Conservation (phyloP, 140 eudicot species). For the Bidens hawaiensis region DNA sequence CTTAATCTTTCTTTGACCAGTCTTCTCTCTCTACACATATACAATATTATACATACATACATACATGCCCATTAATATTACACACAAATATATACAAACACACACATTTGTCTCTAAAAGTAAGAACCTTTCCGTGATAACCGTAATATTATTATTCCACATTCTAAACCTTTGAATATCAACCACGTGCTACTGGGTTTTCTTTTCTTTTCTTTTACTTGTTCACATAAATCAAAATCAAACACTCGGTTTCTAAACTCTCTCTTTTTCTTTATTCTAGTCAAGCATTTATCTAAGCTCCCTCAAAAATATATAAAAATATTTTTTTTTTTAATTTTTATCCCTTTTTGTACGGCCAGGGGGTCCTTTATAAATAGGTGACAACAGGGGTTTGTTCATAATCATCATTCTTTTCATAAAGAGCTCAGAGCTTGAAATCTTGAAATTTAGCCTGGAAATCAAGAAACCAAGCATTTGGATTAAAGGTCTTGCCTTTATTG, state of each 20-base stretch:
- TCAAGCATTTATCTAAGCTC: conserved; percentile 15
- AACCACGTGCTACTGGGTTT: conserved; percentile 20
- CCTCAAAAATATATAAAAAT: too few relatives aligned
- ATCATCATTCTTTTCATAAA: conserved; percentile 6
- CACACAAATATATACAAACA: not conserved
- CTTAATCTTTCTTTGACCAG: conserved; percentile 20
- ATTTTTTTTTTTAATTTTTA: not conserved
- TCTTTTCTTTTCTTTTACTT: conserved; percentile 5
- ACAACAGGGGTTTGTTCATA: conserved; percentile 15
- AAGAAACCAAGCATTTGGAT: conserved; percentile 12
- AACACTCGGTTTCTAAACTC: conserved; percentile 9
- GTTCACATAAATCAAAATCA: conserved; percentile 23
- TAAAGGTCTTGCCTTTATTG: conserved; percentile 18
- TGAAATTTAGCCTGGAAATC: conserved; percentile 13
- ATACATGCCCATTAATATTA: not conserved
- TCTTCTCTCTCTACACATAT: conserved; percentile 1
- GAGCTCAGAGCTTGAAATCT: not conserved
- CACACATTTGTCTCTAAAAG: not conserved
- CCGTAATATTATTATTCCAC: conserved; percentile 32
- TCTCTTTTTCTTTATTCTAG: conserved; percentile 15
- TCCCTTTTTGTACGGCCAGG: conserved; percentile 11
- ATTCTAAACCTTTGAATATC: conserved; percentile 40
- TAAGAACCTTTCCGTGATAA: conserved; percentile 1
- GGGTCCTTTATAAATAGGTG: conserved; percentile 21
- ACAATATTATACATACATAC: not conserved